Evolutionary conservation across 768 basidiomycete species (phyloP).

Genomic region (Tricholoma sp.): DNA sequence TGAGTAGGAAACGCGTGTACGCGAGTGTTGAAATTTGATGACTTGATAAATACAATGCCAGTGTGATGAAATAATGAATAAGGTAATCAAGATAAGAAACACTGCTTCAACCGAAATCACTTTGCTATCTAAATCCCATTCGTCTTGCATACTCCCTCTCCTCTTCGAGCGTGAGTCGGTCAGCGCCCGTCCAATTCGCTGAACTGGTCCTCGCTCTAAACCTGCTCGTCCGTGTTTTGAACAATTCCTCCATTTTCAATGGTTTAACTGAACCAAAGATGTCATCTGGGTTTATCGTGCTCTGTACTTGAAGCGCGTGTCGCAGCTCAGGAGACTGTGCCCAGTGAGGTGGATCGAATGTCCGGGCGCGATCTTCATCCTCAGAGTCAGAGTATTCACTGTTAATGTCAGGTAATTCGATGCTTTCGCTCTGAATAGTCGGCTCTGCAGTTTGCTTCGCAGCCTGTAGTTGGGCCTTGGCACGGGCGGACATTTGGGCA

Average conservation of each 20-base stretch:
- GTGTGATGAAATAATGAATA: not conserved
- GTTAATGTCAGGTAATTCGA: constrained; percentile 92
- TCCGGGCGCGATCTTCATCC: constrained; percentile 73
- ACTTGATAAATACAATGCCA: too few relatives aligned
- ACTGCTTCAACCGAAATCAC: too few relatives aligned
- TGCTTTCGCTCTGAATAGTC: constrained; percentile 64
- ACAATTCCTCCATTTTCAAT: constrained; percentile 90
- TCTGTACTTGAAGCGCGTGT: constrained; percentile 75
- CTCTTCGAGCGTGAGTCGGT: constrained; percentile 79
- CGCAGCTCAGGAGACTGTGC: constrained; percentile 86
- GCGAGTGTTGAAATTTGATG: too few relatives aligned
- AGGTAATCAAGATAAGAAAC: not conserved
- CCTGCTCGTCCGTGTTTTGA: constrained; percentile 68
- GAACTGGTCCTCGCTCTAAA: constrained; percentile 91
- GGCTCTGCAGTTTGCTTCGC: constrained; percentile 41
- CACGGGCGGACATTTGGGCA: constrained; percentile 66
- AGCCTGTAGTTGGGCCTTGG: constrained; percentile 63
- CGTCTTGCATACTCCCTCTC: constrained; percentile 81
- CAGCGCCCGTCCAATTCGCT: constrained; percentile 95
- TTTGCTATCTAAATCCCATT: constrained; percentile 72
- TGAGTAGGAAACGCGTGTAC: not conserved
- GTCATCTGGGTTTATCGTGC: constrained; percentile 83
- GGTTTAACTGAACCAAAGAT: constrained; percentile 89
- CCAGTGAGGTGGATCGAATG: constrained; percentile 81
- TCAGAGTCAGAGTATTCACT: constrained; percentile 98